A percentile compares a stretch with the other conserved stretches of the same genome.
phyloP scores from a whole-genome alignment of 139 green algal genomes.

The Asterochloris erici region DNA sequence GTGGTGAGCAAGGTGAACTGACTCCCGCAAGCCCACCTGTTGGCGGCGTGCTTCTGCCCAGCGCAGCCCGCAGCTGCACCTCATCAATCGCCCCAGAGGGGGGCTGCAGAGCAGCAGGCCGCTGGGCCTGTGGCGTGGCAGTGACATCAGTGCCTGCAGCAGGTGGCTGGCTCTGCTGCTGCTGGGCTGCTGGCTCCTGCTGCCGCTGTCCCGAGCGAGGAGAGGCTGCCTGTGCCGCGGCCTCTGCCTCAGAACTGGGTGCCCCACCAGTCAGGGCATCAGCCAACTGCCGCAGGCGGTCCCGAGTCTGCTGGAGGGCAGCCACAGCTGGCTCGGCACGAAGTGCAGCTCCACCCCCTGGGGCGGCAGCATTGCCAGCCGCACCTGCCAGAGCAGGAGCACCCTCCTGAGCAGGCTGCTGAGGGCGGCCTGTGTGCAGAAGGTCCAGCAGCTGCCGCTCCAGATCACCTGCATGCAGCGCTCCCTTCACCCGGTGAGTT shows the following conservation, averaged over 20 bases:
- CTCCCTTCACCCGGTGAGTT: background rate
- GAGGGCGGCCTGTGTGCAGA: slow-evolving; percentile 24
- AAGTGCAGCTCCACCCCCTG: slow-evolving; percentile 4
- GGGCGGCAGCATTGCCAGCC: slow-evolving; percentile 13
- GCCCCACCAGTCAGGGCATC: background rate
- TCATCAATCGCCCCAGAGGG: too few species aligned
- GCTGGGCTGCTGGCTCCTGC: background rate
- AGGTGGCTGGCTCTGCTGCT: slow-evolving; percentile 1
- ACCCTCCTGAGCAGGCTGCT: background rate
- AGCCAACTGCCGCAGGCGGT: background rate
- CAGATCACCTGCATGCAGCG: slow-evolving; percentile 24
- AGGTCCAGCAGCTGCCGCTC: slow-evolving; percentile 30
- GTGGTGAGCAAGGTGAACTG: too few species aligned
- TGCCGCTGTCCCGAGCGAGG: background rate
- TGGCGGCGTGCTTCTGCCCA: too few species aligned
- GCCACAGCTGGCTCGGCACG: background rate
- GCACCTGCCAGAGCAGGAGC: background rate
- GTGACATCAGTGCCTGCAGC: background rate
- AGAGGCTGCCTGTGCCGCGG: background rate
- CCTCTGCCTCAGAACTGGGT: background rate
- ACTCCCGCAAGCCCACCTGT: too few species aligned
- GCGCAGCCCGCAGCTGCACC: too few species aligned
- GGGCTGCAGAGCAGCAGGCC: background rate
- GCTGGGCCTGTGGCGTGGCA: background rate
- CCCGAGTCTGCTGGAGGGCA: background rate